Evolutionary conservation across 2,329 filamentous ascomycete species (phyloP), one percentile per base, ranked within the genome.

Genomic region (Colletotrichum navitas): DNA sequence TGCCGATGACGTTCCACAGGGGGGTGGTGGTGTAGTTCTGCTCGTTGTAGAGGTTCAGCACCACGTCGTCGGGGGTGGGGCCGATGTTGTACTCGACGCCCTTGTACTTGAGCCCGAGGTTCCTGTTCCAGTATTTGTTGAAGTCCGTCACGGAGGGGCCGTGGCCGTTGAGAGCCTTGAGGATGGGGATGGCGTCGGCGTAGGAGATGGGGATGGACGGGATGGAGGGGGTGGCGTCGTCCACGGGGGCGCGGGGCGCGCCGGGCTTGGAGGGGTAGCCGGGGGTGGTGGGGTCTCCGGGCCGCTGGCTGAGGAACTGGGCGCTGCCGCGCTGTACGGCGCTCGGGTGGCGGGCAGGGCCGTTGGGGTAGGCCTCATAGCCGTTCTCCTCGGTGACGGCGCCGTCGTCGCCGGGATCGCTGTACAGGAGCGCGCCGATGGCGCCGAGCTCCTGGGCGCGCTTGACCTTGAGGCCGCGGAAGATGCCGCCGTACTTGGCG

Each of bases 121-220:
- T 90, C 65, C 88, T 86, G 45, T 83, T 85, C 94, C 94, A 97
- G 75, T 85, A 87, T 69, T 90, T 84, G 77, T 91, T 91, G 75
- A 98, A 90, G 24, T 94, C 90, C 6, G 89, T 88, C 0, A 93
- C 91, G 75, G 91, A 89, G 5, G 93, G 94, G 0, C 95, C 96
- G 78, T 97, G 89, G 11, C 94, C 95, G 77, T 98, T 98, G 61
- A 99, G 87, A 0, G 95, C 92, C 78, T 92, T 93, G n/a, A 98
- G 88, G 18, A 98, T 89, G 0, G 95, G 95, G 2, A 98, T 80
- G 0, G 93, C 95, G 76, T 98, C 95, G 8, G 85, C 82, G 79
- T 97, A 98, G 0, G 95, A 98, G 63, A 98, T 93, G 5, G 95
- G 95, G 1, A 98, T 84, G 0, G 95, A 98, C 0, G 96, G 95